These are phyloP conservation scores for Neoboletus brunneissimus DNA, from an alignment of 768 basidiomycete genomes.

Conservation along the genomic window DNA sequence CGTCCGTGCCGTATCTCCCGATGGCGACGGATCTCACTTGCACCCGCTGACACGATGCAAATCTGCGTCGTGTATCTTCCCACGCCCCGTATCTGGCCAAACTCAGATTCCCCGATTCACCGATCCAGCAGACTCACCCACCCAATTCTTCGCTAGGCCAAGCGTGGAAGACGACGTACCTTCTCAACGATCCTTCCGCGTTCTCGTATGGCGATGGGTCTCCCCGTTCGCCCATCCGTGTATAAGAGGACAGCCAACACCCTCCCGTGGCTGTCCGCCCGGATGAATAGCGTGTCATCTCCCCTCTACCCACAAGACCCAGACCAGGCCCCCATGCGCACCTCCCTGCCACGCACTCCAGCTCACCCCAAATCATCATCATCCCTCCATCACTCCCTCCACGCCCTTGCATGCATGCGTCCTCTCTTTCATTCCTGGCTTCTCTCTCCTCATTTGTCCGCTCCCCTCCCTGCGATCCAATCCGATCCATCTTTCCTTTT, in stretches of 20 bases:
- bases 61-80: constrained; percentile 28
- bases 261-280: constrained; percentile 22
- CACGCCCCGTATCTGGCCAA: constrained; percentile 22
- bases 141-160: not conserved
- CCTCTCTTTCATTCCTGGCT: not conserved
- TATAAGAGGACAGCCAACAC: constrained; percentile 18
- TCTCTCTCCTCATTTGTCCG: not conserved
- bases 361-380: constrained; percentile 23
- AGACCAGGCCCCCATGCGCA: constrained; percentile 17
- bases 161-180: constrained; percentile 22
- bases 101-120: constrained; percentile 30
- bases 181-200: constrained; percentile 4
- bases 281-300: constrained; percentile 8
- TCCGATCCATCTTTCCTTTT: constrained; percentile 21
- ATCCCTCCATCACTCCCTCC: constrained; percentile 15
- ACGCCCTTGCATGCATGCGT: constrained; percentile 22
- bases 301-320: constrained; percentile 29
- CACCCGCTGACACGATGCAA: constrained; percentile 32
- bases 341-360: constrained; percentile 14
- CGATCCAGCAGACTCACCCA: constrained; percentile 16
- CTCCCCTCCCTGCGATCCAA: not conserved
- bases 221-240: not conserved
- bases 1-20: constrained; percentile 60
- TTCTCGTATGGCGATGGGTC: constrained; percentile 10
- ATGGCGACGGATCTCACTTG: constrained; percentile 55